Base-by-base conservation (phyloP, 345 rosid species). In the Euphorbia lathyris region DNA sequence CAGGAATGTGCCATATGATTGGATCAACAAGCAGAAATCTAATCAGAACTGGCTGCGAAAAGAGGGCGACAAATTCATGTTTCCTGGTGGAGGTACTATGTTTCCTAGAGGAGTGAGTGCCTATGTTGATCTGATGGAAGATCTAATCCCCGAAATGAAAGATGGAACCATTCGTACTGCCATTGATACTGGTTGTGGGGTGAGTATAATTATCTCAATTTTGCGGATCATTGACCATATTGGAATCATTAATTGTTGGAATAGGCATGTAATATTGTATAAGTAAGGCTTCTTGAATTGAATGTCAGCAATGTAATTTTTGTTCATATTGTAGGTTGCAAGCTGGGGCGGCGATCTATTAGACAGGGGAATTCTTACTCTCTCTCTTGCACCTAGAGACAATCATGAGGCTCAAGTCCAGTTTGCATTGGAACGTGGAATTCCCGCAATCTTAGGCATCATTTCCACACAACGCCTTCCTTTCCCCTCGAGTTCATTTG, bases 341-440 rank as follows among this genome's bases (percentile, higher is more conserved):
- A 95, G 99, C 82, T 95, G 99, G 99, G 99, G 99, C 77, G 99
- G 99, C 1, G 98, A 95, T 77, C 81, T 95, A 65, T 77, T 95
- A 58, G 97, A 95, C 79, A 97, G 90, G 7, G 90, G 94, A 29
- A 89, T 92, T 75, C 83, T 95, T 19, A 90, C 99, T 0, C 83
- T 95, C 57, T 95, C 99, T 64, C 98, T 95, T 17, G 99, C 99
- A 3, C 99, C 99, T 2, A 87, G 99, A 82, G 99, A 95, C 67
- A 95, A 95, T 74, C 99, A 95, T 58, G 99, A 95, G 83, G 99
- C 99, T 76, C 99, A 95, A 76, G 98, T 95, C 65, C 99, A 95
- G 76, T 95, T 95, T 75, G 99, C 99, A 17, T 63, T 95, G 74
- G 99, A 95, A 81, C 97, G 99, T 43, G 99, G 99, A 68, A 90